Evolutionary conservation across 257 asterid genomes (phyloP), one percentile per base, ranked within the genome.

Genomic region (Pogostemon cablin): DNA sequence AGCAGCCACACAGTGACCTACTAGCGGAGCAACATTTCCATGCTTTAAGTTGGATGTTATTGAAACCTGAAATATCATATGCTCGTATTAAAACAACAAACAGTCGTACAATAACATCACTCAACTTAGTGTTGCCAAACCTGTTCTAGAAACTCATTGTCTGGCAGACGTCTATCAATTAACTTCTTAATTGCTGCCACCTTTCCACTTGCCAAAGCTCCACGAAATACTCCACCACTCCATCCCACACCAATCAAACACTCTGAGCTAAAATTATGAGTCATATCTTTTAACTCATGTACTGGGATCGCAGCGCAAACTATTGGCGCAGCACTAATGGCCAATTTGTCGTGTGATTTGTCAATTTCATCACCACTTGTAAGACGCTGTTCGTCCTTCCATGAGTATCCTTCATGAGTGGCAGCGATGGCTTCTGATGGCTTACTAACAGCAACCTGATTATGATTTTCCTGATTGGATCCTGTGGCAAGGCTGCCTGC

Each of bases 1-100:
- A 56, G 81, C 84, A 50, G 78, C 90, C 68, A 74, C 79, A 77
- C 81, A 82, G 60, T 84, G 84, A 40, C 92, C 90, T 35, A 81
- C 77, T 73, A 88, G 85, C 55, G 6, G 59, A 20, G 59, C 59
- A 10, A 53, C 9, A 1, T 53, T 53, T 53, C 7, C 37, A 17
- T 86, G 88, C 67, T 83, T 81, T 53, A 53, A 35, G 59, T 20
- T 53, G 10, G 59, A 53, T 15, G 17, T 9, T 17, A 53, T 73
- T n/a, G 88, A 83, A 47, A 53, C 37, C 59, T 53, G 3, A 7
- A 53, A 6, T 15, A 6, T 17, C 56, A 62, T 7, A 25, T 25
- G 32, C 32, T 25, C 32, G 37, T 2, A 59, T 53, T 15, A 53
- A 10, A 53, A 20, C 5, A 53, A 53, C 37, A 53, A 3, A 7